Percentiles rank a stretch among this genome's conserved stretches.
Evolutionary conservation across 331 rosid species (phyloP).

Genomic region (Rosa hybrid): DNA sequence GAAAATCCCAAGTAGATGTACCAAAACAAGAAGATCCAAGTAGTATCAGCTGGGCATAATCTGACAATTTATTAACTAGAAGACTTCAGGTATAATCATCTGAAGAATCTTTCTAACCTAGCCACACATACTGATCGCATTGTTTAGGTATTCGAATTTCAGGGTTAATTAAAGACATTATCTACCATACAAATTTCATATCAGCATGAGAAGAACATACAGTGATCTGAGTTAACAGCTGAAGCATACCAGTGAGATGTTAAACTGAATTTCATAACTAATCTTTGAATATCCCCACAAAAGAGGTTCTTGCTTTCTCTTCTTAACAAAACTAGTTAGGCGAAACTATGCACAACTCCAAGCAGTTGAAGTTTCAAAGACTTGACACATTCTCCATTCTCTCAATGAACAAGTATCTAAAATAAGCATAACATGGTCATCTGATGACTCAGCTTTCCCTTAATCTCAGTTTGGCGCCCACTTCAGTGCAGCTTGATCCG

Average conservation of each 20-base stretch:
- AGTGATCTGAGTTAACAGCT: background rate
- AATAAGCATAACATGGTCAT: background rate
- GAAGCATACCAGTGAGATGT: background rate
- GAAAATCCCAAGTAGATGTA: slow-evolving; percentile 6
- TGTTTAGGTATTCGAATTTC: background rate
- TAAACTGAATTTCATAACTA: background rate
- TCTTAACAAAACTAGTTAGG: background rate
- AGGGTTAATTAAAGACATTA: background rate
- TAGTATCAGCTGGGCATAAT: background rate
- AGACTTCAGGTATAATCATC: background rate
- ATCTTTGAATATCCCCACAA: background rate
- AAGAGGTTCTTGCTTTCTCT: background rate
- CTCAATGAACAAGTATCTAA: slow-evolving; percentile 7
- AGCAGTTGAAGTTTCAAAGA: slow-evolving; percentile 10
- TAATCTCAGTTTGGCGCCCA: background rate
- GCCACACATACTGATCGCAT: background rate
- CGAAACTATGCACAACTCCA: slow-evolving; percentile 2
- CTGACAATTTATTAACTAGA: background rate
- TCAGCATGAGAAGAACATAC: background rate
- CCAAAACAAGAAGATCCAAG: background rate
- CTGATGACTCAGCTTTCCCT: background rate
- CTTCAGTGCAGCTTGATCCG: slow-evolving; percentile 28
- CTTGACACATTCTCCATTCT: background rate
- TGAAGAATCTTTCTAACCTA: background rate
- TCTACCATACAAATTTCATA: background rate